phyloP scores from a whole-genome alignment of 2,329 filamentous ascomycete genomes.

The Fonsecaea multimorphosa region DNA sequence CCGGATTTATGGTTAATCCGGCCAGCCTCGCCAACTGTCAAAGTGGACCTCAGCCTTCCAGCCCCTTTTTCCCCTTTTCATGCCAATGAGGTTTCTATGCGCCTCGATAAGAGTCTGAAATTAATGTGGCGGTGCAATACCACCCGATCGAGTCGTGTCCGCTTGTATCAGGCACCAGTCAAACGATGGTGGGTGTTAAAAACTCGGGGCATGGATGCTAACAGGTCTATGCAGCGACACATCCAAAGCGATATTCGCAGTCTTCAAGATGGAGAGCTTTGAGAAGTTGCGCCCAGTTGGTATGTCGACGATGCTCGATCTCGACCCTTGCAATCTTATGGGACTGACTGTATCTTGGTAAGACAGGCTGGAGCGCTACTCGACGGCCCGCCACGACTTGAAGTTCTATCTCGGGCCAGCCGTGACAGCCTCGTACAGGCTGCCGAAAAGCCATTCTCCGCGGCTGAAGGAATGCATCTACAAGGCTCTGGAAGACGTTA shows the following conservation, averaged over 20 bases:
- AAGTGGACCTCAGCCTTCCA: neutral
- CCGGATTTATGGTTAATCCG: neutral
- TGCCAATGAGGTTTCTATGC: neutral
- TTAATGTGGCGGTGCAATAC: neutral
- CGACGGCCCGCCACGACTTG: conserved; percentile 24
- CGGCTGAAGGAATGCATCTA: conserved; percentile 21
- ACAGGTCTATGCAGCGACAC: neutral
- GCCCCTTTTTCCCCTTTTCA: neutral
- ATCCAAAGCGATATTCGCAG: neutral
- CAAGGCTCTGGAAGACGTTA: conserved; percentile 37
- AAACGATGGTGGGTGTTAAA: no score
- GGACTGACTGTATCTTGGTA: neutral
- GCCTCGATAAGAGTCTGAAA: neutral
- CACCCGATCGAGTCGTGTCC: neutral
- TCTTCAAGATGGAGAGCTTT: conserved; percentile 6
- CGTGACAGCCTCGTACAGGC: conserved; percentile 21
- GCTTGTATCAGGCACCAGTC: neutral
- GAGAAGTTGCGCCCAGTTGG: conserved; percentile 21
- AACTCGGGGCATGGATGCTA: neutral
- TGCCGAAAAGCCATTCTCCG: neutral
- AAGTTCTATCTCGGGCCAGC: conserved; percentile 21
- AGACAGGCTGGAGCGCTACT: conserved; percentile 24
- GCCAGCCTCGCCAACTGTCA: neutral
- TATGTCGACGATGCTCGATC: neutral
- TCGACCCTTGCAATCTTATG: no score